phyloP scores from a whole-genome alignment of 805 yeast species.

The Candida ascalaphidarum region DNA sequence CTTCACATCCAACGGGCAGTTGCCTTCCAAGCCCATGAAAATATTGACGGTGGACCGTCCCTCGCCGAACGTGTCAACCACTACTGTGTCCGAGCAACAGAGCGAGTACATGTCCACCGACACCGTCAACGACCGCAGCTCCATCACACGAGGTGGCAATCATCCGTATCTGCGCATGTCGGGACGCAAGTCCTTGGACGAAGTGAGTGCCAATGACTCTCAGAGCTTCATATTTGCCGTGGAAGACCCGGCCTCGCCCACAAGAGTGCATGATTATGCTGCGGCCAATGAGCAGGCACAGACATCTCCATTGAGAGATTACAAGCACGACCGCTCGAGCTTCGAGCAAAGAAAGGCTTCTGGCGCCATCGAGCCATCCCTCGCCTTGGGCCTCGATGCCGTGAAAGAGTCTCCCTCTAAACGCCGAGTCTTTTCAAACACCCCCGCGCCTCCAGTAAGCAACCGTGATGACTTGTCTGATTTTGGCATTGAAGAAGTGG shows the following conservation, averaged over 20 bases:
- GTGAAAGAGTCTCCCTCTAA: constrained; percentile 3
- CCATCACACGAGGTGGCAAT: not conserved
- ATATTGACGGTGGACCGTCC: constrained; percentile 22
- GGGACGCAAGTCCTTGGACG: not conserved
- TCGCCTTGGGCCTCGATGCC: constrained; percentile 14
- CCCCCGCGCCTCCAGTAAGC: too few species aligned
- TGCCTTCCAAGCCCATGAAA: constrained; percentile 35
- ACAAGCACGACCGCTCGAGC: constrained; percentile 3
- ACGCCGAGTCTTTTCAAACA: too few species aligned
- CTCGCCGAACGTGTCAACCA: too few species aligned
- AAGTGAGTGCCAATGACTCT: constrained; percentile 3
- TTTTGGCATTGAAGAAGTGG: constrained; percentile 29
- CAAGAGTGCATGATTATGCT: constrained; percentile 15
- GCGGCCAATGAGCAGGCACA: constrained; percentile 7
- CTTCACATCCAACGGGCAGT: constrained; percentile 33
- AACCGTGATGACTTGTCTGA: constrained; percentile 10
- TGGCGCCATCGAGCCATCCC: constrained; percentile 18
- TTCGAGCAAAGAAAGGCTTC: constrained; percentile 10
- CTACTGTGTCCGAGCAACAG: too few species aligned
- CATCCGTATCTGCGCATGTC: constrained; percentile 6
- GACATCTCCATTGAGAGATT: constrained; percentile 16
- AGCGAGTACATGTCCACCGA: too few species aligned
- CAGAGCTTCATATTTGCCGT: constrained; percentile 9
- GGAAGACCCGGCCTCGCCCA: constrained; percentile 2
- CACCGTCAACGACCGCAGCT: constrained; percentile 1